Percentiles rank a stretch among this genome's conserved stretches.
These are phyloP conservation scores for Pichia eremophila DNA, from an alignment of 805 yeast species.

Conservation along the genomic window DNA sequence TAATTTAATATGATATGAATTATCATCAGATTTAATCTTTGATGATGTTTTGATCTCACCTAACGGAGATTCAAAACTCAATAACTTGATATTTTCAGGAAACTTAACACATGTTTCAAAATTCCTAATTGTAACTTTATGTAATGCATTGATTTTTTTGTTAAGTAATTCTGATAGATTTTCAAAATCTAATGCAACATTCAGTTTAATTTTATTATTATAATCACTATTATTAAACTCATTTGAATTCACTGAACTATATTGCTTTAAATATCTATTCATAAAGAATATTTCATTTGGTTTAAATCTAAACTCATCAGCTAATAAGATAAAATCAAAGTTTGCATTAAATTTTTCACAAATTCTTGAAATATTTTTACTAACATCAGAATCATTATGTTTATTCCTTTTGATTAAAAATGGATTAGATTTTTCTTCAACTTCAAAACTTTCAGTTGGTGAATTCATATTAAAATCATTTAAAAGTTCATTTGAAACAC, in stretches of 20 bases:
- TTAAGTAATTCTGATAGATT: slow-evolving; percentile 7
- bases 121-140: slow-evolving; percentile 12
- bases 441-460: neutral
- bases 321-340: slow-evolving; percentile 17
- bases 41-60: slow-evolving; percentile 1
- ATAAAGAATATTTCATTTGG: slow-evolving; percentile 15
- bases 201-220: slow-evolving; percentile 11
- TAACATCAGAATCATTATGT: neutral
- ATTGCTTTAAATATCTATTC: slow-evolving; percentile 9
- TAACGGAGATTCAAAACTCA: slow-evolving; percentile 12
- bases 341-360: slow-evolving; percentile 14
- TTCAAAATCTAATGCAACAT: slow-evolving; percentile 17
- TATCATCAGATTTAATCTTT: neutral
- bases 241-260: neutral
- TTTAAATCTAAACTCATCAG: slow-evolving; percentile 21
- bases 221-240: neutral
- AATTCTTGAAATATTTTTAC: slow-evolving; percentile 8
- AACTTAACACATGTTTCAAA: slow-evolving; percentile 12
- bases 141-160: slow-evolving; percentile 11
- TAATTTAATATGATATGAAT: slow-evolving; percentile 2
- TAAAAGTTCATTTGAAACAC: slow-evolving; percentile 13
- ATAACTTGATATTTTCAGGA: slow-evolving; percentile 14
- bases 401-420: neutral
- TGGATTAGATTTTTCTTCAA: neutral
- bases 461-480: neutral